A percentile compares a stretch with the other conserved stretches of the same genome.
These are phyloP conservation scores for Pilobolus umbonatus DNA, from an alignment of 192 early-diverging fungal species.

Conservation along the genomic window DNA sequence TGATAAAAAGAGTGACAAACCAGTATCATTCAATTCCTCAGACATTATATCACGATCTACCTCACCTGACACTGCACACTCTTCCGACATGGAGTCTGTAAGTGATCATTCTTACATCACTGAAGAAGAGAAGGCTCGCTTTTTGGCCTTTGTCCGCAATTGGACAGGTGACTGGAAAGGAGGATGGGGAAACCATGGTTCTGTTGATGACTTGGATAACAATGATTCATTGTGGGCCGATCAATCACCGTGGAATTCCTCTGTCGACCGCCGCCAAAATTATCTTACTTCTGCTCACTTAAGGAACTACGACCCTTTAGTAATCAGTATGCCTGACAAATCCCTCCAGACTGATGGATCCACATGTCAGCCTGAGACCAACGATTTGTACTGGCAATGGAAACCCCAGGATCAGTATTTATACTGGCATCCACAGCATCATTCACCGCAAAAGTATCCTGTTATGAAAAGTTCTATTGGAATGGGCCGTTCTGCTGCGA, in stretches of 20 bases:
- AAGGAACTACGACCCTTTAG: neutral
- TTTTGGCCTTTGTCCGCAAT: conserved; percentile 30
- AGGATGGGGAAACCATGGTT: conserved; percentile 11
- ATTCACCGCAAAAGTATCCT: no score
- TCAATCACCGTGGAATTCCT: conserved; percentile 15
- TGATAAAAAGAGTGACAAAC: neutral
- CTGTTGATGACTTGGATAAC: neutral
- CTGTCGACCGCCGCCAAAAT: conserved; percentile 6
- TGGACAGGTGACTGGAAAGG: conserved; percentile 34
- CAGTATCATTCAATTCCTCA: neutral
- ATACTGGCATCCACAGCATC: no score
- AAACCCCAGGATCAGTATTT: no score
- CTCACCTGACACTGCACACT: conserved; percentile 2
- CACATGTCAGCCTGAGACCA: neutral
- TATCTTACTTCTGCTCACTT: no score
- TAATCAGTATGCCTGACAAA: neutral
- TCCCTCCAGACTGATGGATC: neutral
- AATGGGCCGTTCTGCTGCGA: no score
- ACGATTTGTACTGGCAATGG: conserved; percentile 1
- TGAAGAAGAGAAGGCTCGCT: conserved; percentile 30
- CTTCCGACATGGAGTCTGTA: neutral
- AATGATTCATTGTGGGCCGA: conserved; percentile 13
- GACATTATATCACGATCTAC: conserved; percentile 4
- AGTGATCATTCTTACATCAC: conserved; percentile 17
- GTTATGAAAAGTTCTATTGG: no score